A percentile compares a stretch with the other conserved stretches of the same genome.
These are phyloP conservation scores for Tanacetum coccineum DNA, from an alignment of 129 eudicot genomes.

Conservation along the genomic window DNA sequence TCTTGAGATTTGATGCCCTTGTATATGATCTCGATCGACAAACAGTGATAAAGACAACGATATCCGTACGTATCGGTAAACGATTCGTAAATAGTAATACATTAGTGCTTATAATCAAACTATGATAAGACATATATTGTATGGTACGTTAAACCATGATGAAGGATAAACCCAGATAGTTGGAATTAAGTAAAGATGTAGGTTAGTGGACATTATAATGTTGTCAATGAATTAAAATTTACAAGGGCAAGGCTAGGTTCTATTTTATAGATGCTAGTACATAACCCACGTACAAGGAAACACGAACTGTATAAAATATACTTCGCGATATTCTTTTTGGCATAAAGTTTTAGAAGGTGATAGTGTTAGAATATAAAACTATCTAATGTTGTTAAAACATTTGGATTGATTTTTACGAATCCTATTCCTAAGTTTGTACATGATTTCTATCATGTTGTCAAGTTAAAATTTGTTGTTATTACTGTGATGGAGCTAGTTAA, in stretches of 20 bases:
- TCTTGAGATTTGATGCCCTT: not conserved
- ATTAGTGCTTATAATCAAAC: not conserved
- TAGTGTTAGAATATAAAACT: not conserved
- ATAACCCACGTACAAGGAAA: constrained; percentile 7
- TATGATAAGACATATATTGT: not conserved
- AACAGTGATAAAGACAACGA: no score
- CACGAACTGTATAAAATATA: not conserved
- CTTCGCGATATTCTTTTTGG: not conserved
- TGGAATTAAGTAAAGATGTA: constrained; percentile 1
- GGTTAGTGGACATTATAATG: constrained; percentile 1
- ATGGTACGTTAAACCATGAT: not conserved
- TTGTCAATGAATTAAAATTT: constrained; percentile 17
- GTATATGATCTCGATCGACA: no score
- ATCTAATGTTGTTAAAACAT: not conserved
- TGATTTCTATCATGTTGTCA: no score
- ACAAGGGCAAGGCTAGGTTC: constrained; percentile 12
- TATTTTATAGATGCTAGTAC: not conserved
- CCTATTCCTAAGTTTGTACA: no score
- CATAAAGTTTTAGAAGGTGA: constrained; percentile 6
- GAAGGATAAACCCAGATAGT: not conserved
- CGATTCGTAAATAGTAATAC: no score
- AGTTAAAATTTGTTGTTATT: no score
- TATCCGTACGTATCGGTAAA: no score
- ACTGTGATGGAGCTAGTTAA: no score
- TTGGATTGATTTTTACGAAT: not conserved